A percentile compares a stretch with the other conserved stretches of the same genome.
Evolutionary conservation across 192 early-diverging fungal species (phyloP).

Genomic region (Backusella morwellensis): DNA sequence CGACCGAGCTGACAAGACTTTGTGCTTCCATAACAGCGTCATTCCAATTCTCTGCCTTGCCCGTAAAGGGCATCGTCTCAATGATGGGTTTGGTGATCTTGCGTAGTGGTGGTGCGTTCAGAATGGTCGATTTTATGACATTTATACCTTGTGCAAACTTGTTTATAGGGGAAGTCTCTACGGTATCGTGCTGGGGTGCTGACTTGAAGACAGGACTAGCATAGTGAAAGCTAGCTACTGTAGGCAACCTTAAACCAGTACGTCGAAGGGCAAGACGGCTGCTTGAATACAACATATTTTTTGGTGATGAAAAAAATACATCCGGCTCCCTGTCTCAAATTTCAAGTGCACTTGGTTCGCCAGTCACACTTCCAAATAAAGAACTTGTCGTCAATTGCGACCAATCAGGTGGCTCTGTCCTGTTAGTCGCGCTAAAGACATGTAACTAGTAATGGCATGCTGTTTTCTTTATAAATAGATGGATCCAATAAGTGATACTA

Average conservation of each 20-base stretch:
- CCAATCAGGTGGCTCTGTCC: not conserved
- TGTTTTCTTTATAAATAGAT: too few relatives aligned
- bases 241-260: not conserved
- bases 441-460: too few relatives aligned
- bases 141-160: constrained; percentile 28
- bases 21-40: constrained; percentile 52
- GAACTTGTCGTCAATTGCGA: not conserved
- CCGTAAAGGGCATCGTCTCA: constrained; percentile 30
- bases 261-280: not conserved
- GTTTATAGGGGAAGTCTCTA: constrained; percentile 16
- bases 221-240: not conserved
- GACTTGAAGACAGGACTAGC: not conserved
- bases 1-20: constrained; percentile 38
- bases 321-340: not conserved
- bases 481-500: too few relatives aligned
- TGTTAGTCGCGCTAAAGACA: too few relatives aligned
- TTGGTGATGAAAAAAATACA: not conserved
- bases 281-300: not conserved
- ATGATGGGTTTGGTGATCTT: constrained; percentile 24
- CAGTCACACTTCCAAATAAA: not conserved
- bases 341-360: not conserved
- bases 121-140: constrained; percentile 21
- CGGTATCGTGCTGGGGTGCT: not conserved
- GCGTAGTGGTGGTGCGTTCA: constrained; percentile 14
- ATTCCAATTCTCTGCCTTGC: constrained; percentile 41